Conservation (phyloP, 495 filamentous ascomycete species). For the Niebla homalea region DNA sequence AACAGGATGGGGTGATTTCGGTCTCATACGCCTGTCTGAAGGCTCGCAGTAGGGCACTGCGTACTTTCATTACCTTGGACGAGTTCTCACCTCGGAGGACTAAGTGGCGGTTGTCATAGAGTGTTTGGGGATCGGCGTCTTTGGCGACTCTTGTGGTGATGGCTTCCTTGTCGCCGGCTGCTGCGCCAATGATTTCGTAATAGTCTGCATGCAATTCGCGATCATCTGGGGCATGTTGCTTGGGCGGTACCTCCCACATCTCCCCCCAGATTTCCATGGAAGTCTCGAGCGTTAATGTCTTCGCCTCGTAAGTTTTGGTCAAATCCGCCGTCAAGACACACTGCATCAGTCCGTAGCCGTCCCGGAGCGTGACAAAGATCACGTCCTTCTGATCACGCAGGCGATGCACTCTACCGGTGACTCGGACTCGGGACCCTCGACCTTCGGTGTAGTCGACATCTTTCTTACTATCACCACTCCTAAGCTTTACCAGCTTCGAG, state of each 20-base stretch:
- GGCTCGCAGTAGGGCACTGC: conserved; percentile 67
- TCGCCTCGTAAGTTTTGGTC: conserved; percentile 81
- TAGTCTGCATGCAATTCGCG: conserved; percentile 93
- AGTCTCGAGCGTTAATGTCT: conserved; percentile 79
- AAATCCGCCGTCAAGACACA: conserved; percentile 74
- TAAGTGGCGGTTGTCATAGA: conserved; percentile 81
- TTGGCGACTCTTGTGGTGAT: conserved; percentile 82
- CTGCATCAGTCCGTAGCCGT: conserved; percentile 85
- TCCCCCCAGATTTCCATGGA: conserved; percentile 80
- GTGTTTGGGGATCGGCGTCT: conserved; percentile 66
- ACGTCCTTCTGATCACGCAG: conserved; percentile 74
- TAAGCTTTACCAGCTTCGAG: conserved; percentile 45
- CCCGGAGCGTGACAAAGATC: conserved; percentile 74
- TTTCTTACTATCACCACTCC: conserved; percentile 28
- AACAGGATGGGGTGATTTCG: conserved; percentile 42
- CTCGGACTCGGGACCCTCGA: conserved; percentile 56
- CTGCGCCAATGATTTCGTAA: conserved; percentile 72
- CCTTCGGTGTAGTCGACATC: conserved; percentile 19
- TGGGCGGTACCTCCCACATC: conserved; percentile 70
- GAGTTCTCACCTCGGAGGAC: conserved; percentile 80
- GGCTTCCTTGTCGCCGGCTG: conserved; percentile 80
- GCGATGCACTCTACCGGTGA: conserved; percentile 77
- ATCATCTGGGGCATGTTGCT: conserved; percentile 67
- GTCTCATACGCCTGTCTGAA: conserved; percentile 75
- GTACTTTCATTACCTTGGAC: conserved; percentile 83